A percentile compares a stretch with the other conserved stretches of the same genome.
These are phyloP conservation scores for Solanum dulcamara DNA, from an alignment of 257 asterid species.

Conservation along the genomic window DNA sequence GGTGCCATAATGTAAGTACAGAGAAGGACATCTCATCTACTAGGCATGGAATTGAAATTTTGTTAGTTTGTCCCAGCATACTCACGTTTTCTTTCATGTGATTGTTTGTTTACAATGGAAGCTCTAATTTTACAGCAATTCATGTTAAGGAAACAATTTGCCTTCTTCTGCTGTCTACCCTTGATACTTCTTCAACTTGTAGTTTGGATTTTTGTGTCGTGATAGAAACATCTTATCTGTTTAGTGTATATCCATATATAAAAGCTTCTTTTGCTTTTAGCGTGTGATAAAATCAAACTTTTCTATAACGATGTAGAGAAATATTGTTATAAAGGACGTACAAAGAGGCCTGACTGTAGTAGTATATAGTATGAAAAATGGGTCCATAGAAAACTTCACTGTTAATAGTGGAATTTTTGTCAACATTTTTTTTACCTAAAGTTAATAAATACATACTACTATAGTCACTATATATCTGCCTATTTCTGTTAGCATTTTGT, in stretches of 20 bases:
- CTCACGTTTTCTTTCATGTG: background rate
- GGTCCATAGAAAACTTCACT: background rate
- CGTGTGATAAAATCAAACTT: background rate
- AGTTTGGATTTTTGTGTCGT: background rate
- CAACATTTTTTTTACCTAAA: background rate
- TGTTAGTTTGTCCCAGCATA: background rate
- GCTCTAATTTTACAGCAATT: background rate
- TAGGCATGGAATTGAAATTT: background rate
- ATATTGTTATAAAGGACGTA: background rate
- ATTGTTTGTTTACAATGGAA: background rate
- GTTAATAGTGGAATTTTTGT: too few species aligned
- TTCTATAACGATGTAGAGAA: background rate
- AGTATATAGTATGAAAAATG: background rate
- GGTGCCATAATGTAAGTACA: background rate
- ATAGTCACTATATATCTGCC: background rate
- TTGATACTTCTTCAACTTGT: background rate
- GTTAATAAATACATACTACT: background rate
- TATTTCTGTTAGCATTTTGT: background rate
- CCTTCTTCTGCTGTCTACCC: background rate
- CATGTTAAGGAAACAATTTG: background rate
- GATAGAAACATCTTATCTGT: background rate
- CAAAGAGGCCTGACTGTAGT: background rate
- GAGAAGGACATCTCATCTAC: background rate
- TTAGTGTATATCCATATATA: background rate
- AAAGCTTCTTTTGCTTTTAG: background rate